Percentiles rank a stretch among this genome's conserved stretches.
phyloP scores from a whole-genome alignment of 2,329 filamentous ascomycete species.

The Aspergillus carbonarius region DNA sequence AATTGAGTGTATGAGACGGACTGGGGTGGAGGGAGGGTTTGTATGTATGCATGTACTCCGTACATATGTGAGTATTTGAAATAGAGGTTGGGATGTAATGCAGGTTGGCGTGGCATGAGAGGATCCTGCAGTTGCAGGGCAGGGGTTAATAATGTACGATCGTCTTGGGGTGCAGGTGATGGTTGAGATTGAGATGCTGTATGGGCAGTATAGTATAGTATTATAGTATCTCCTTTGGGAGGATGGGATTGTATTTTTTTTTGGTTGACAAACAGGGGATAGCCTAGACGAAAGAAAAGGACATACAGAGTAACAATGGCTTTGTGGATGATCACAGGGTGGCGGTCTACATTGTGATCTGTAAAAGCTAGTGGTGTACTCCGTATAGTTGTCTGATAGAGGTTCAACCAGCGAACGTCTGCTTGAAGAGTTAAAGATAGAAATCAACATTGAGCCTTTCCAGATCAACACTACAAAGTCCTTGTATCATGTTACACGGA shows the following conservation, averaged over 20 bases:
- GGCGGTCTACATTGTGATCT: neutral
- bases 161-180: neutral
- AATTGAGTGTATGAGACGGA: no score
- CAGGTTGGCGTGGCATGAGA: neutral
- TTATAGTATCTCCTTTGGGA: no score
- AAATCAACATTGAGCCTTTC: no score
- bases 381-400: no score
- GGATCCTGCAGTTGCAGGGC: neutral
- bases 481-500: neutral
- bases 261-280: neutral
- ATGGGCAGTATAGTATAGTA: no score
- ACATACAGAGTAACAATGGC: no score
- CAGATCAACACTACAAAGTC: neutral
- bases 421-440: neutral
- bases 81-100: neutral
- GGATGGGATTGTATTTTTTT: neutral
- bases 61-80: neutral
- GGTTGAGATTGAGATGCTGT: neutral
- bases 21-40: no score
- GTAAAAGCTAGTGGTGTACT: no score
- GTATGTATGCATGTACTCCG: neutral
- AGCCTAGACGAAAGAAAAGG: no score
- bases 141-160: neutral
- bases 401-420: neutral
- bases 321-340: no score